Percentiles rank a stretch among this genome's conserved stretches.
phyloP scores from a whole-genome alignment of 1,284 basidiomycete species.

The Cutaneotrichosporon spelunceum region DNA sequence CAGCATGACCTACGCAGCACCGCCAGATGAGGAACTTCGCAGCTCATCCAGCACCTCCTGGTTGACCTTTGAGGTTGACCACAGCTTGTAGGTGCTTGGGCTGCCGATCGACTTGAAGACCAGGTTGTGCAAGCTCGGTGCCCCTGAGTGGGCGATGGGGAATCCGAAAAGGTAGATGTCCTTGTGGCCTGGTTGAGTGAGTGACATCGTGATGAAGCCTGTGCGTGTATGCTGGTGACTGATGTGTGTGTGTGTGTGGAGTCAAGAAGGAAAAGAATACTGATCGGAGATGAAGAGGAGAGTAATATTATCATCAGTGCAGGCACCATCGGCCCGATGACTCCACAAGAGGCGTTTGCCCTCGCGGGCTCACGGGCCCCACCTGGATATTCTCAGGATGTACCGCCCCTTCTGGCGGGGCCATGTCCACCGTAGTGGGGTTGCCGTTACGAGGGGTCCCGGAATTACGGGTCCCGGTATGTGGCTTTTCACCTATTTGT shows the following conservation, averaged over 20 bases:
- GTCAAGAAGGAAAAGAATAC: neutral
- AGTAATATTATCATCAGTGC: neutral
- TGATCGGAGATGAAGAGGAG: neutral
- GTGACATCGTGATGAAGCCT: neutral
- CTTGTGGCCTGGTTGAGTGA: slow-evolving; percentile 33
- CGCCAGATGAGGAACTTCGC: slow-evolving; percentile 64
- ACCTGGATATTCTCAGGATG: neutral
- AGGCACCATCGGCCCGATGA: neutral
- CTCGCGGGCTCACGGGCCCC: neutral
- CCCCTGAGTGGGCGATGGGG: slow-evolving; percentile 81
- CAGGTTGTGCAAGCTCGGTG: slow-evolving; percentile 83
- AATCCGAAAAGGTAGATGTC: slow-evolving; percentile 79
- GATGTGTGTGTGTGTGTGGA: neutral
- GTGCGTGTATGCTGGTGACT: neutral
- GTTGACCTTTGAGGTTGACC: slow-evolving; percentile 48
- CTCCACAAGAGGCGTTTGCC: neutral
- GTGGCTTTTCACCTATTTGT: neutral
- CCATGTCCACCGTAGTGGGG: neutral
- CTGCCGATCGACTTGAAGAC: slow-evolving; percentile 56
- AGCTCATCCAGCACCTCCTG: slow-evolving; percentile 12
- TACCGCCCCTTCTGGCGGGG: neutral
- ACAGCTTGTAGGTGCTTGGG: slow-evolving; percentile 6
- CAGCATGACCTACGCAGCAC: slow-evolving; percentile 38
- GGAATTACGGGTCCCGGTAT: neutral
- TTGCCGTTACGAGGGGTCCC: neutral